A percentile compares a stretch with the other conserved stretches of the same genome.
These are phyloP conservation scores for Daldinia sp. DNA, from an alignment of 2,329 filamentous ascomycete genomes.

Conservation along the genomic window DNA sequence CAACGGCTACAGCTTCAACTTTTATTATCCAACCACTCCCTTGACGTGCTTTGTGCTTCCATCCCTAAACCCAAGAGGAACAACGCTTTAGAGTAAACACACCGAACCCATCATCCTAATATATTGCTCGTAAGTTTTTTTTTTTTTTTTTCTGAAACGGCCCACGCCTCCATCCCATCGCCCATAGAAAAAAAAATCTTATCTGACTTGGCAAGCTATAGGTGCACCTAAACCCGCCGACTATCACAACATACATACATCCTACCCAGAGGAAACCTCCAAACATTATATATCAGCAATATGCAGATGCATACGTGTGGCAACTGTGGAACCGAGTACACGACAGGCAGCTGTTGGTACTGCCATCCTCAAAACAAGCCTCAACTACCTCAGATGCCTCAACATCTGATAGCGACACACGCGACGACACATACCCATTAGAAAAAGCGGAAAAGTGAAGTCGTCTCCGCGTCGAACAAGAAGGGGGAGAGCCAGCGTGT, in stretches of 20 bases:
- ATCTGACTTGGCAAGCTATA: constrained; percentile 24
- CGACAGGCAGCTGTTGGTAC: constrained; percentile 54
- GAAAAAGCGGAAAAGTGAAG: constrained; percentile 6
- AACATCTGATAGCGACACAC: constrained; percentile 17
- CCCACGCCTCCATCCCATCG: constrained; percentile 5
- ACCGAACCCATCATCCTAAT: constrained; percentile 8
- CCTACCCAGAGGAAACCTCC: constrained; percentile 20
- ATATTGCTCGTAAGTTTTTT: constrained; percentile 30
- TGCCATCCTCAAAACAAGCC: constrained; percentile 53
- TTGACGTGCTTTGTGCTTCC: constrained; percentile 20
- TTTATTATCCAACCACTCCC: constrained; percentile 23
- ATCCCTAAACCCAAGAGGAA: neutral
- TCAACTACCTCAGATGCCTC: constrained; percentile 21
- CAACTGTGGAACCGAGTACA: constrained; percentile 54
- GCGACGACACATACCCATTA: constrained; percentile 31
- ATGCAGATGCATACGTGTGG: constrained; percentile 52
- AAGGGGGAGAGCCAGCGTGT: constrained; percentile 2
- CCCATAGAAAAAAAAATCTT: constrained; percentile 1
- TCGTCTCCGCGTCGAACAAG: constrained; percentile 14
- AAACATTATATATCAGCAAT: constrained; percentile 36
- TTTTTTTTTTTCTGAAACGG: neutral
- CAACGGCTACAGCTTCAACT: constrained; percentile 23
- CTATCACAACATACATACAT: constrained; percentile 18
- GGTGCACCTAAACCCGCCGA: constrained; percentile 10
- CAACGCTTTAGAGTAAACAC: neutral